These are phyloP conservation scores for Parafenestella ontariensis DNA, from an alignment of 2,329 filamentous ascomycete genomes.

Conservation along the genomic window DNA sequence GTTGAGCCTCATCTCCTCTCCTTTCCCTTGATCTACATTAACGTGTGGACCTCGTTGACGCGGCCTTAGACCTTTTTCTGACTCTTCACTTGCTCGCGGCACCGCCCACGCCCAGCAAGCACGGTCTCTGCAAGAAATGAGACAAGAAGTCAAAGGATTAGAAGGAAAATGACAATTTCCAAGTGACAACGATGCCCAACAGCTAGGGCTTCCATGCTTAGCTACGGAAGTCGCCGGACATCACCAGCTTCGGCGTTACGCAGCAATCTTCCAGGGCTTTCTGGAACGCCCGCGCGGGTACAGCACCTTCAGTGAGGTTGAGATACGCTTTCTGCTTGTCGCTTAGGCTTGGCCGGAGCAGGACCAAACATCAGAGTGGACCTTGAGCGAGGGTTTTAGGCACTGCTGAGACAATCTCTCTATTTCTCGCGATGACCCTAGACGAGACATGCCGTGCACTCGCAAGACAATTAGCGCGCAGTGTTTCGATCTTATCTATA, in stretches of 20 bases:
- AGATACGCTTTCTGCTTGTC: constrained; percentile 33
- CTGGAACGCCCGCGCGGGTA: constrained; percentile 6
- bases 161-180: constrained; percentile 12
- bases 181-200: constrained; percentile 4
- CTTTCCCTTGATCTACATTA: constrained; percentile 13
- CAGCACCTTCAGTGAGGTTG: constrained; percentile 16
- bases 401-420: constrained; percentile 26
- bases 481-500: constrained; percentile 21
- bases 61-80: background rate
- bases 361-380: constrained; percentile 31
- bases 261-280: background rate
- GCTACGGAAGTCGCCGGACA: constrained; percentile 1
- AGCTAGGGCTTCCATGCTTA: constrained; percentile 5
- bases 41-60: constrained; percentile 5
- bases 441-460: constrained; percentile 20
- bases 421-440: constrained; percentile 18
- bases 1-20: constrained; percentile 13
- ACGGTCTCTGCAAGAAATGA: no score
- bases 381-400: constrained; percentile 16
- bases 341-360: constrained; percentile 26
- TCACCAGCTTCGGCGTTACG: background rate
- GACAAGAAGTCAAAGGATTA: background rate
- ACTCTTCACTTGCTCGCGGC: constrained; percentile 1
- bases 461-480: constrained; percentile 18
- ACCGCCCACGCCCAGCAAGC: constrained; percentile 1